Evolutionary conservation across 148 eudicot species (phyloP).

Genomic region (Gaultheria prostrata): DNA sequence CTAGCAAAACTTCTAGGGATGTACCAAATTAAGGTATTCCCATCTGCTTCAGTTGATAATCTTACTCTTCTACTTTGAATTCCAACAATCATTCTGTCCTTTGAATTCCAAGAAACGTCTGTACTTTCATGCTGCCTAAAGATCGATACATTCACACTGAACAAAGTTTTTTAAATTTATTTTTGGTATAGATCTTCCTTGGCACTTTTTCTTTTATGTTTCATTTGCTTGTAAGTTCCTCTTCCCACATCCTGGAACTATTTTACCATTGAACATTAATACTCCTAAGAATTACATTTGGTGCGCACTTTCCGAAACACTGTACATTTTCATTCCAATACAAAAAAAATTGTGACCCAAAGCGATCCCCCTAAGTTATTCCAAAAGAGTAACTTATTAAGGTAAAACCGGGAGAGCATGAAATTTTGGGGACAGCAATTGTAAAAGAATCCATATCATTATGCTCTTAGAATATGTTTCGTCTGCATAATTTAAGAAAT

Average conservation of each 20-base stretch:
- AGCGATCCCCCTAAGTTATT: background rate
- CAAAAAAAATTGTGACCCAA: background rate
- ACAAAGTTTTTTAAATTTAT: background rate
- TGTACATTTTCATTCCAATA: background rate
- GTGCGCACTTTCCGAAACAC: background rate
- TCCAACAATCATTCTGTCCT: background rate
- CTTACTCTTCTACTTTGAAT: constrained; percentile 7
- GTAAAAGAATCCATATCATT: background rate
- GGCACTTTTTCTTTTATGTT: background rate
- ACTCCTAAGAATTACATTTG: background rate
- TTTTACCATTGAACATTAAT: background rate
- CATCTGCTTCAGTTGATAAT: constrained; percentile 7
- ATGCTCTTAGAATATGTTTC: background rate
- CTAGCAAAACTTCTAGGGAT: constrained; percentile 92
- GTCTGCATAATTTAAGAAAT: background rate
- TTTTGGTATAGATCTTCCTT: constrained; percentile 6
- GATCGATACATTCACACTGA: background rate
- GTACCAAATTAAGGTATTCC: constrained; percentile 89
- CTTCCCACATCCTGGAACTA: background rate
- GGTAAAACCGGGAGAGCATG: background rate
- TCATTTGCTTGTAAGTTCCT: constrained; percentile 1
- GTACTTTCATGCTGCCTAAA: constrained; percentile 11
- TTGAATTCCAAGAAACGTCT: background rate
- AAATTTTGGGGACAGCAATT: background rate
- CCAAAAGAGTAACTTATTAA: background rate